Percentiles rank a stretch among this genome's conserved stretches.
These are phyloP conservation scores for Daldinia concentrica DNA, from an alignment of 495 filamentous ascomycete genomes.

Conservation along the genomic window DNA sequence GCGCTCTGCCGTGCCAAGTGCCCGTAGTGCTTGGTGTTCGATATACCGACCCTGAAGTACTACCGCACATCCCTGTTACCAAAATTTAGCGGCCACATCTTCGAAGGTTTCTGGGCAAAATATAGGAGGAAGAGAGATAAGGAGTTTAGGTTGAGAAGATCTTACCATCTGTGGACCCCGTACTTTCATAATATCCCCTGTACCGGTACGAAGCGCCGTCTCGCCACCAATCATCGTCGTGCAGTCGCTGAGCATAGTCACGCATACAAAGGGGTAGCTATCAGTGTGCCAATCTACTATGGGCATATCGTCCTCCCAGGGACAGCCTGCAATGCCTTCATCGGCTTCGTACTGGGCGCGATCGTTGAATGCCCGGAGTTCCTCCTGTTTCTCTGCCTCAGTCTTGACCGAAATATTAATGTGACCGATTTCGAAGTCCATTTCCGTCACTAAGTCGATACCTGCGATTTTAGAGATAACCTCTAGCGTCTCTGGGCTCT, in stretches of 20 bases:
- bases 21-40: conserved; percentile 72
- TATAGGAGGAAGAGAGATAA: background rate
- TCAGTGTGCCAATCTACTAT: conserved; percentile 80
- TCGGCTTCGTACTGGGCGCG: conserved; percentile 57
- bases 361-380: conserved; percentile 40
- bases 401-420: conserved; percentile 72
- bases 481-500: conserved; percentile 67
- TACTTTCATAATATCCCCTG: conserved; percentile 71
- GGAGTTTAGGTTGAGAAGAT: background rate
- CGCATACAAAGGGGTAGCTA: conserved; percentile 80
- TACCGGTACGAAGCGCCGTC: conserved; percentile 70
- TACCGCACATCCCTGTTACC: conserved; percentile 68
- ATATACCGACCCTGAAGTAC: conserved; percentile 78
- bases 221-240: conserved; percentile 76
- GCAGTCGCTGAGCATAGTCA: conserved; percentile 78
- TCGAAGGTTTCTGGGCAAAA: background rate
- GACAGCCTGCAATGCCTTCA: conserved; percentile 37
- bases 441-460: conserved; percentile 73
- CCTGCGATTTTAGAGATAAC: conserved; percentile 77
- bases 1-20: conserved; percentile 70
- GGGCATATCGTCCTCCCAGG: conserved; percentile 67
- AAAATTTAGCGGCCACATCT: conserved; percentile 9
- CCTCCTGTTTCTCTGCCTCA: conserved; percentile 57
- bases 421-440: conserved; percentile 79
- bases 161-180: conserved; percentile 72